phyloP scores from a whole-genome alignment of 306 rosid genomes.

The Inga leiocalycina region DNA sequence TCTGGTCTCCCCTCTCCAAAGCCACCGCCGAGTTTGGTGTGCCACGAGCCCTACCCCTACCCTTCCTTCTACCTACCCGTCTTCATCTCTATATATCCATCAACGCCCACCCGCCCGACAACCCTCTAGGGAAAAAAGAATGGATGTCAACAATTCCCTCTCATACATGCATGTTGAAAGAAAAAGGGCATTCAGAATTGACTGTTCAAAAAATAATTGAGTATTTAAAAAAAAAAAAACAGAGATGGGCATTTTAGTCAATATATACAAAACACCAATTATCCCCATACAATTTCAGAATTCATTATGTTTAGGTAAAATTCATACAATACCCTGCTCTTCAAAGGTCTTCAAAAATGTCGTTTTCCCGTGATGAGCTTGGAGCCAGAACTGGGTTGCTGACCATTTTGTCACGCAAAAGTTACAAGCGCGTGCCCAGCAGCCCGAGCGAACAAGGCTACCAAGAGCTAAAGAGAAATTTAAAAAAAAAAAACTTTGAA shows the following conservation, averaged over 20 bases:
- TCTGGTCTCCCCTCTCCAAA: no score
- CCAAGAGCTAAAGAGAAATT: background rate
- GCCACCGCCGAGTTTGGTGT: slow-evolving; percentile 41
- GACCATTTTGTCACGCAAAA: background rate
- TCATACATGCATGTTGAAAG: no score
- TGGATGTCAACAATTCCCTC: no score
- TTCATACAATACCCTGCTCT: no score
- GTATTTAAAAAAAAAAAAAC: no score
- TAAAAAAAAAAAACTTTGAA: no score
- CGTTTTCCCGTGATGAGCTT: background rate
- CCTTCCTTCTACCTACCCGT: slow-evolving; percentile 29
- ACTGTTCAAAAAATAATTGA: no score
- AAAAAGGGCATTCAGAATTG: no score
- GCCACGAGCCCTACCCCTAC: slow-evolving; percentile 47
- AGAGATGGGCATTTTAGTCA: no score
- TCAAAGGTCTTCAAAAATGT: background rate
- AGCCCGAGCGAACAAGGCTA: background rate
- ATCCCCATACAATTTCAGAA: background rate
- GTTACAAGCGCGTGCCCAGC: background rate
- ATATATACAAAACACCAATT: no score
- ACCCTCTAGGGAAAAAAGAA: no score
- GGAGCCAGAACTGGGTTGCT: background rate
- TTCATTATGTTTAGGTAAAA: background rate
- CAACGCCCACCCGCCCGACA: no score
- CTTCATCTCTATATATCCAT: background rate